Conservation (phyloP, 805 yeast species). For the Zygoascus bituminiphila region DNA sequence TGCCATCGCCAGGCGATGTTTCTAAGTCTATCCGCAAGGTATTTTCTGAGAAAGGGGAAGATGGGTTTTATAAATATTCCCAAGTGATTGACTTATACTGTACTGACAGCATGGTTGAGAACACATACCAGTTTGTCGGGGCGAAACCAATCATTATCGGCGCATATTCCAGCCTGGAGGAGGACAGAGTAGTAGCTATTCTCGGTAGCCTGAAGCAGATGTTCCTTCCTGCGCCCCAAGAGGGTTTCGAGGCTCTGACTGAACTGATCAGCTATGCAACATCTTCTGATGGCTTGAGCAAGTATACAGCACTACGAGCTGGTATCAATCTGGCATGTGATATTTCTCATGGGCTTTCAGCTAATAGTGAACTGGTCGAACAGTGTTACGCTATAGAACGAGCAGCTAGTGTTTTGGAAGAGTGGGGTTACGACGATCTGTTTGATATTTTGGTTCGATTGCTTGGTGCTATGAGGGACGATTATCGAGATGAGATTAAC, state of each 20-base stretch:
- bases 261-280: slow-evolving; percentile 5
- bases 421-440: slow-evolving; percentile 1
- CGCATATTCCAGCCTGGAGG: slow-evolving; percentile 16
- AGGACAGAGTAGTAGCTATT: slow-evolving; percentile 9
- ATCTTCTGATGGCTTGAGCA: not conserved
- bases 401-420: not conserved
- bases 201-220: slow-evolving; percentile 8
- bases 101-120: slow-evolving; percentile 13
- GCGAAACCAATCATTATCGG: slow-evolving; percentile 12
- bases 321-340: not conserved
- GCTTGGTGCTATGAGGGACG: not conserved
- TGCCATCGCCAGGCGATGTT: slow-evolving; percentile 18
- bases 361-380: not conserved
- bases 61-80: slow-evolving; percentile 2
- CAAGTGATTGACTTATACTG: slow-evolving; percentile 10
- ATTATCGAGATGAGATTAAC: not conserved
- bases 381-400: not conserved
- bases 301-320: not conserved
- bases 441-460: not conserved
- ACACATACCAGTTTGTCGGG: slow-evolving; percentile 15
- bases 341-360: not conserved
- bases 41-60: slow-evolving; percentile 6
- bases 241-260: slow-evolving; percentile 12
- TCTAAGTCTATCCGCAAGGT: slow-evolving; percentile 13
- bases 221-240: slow-evolving; percentile 8